Base-by-base conservation (phyloP, 805 yeast genomes). In the Wickerhamomyces queroliae region DNA sequence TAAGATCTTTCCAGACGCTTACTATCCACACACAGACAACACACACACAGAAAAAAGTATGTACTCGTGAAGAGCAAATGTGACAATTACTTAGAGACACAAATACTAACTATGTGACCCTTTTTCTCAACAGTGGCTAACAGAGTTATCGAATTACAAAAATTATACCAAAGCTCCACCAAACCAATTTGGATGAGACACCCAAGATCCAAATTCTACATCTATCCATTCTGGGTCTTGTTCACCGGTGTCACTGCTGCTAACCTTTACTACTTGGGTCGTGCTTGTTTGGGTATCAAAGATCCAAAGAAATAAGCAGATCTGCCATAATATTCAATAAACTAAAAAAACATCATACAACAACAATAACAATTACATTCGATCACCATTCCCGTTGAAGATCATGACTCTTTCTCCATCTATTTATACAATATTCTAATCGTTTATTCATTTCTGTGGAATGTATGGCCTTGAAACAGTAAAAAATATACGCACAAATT, bases 231-330 rank as follows among this genome's bases (percentile, higher is more conserved):
- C 58, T 55, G 59, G 58, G 52, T 47, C 42, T 42, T 54, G 41
- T 53, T 55, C 56, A 49, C 53, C 52, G 31, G 46, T 32, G 53
- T 52, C 28, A 44, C 47, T 36, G 52, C 55, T 33, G 48, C 44
- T 37, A 50, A 48, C 50, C 16, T 47, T 16, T 52, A 41, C 54
- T 55, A 54, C 55, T 59, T 76, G 41, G 85, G 78, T 53, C 79
- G 89, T 70, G 93, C 93, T 51, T 56, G 74, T 47, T 58, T 67
- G 31, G 90, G 89, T 61, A 69, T 81, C 61, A 81, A 83, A 70
- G 82, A 59, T 49, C 45, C 47, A 39, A 47, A 43, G n/a, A n/a
- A 25, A 7, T 15, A 7, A 25, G 7, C 7, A 22, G 24, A 22
- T 22, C 7, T 22, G 7, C 24, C 10, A 22, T 22, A 22, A 22